Base-by-base conservation (phyloP, 2,329 filamentous ascomycete species). In the Monilinia fructicola region DNA sequence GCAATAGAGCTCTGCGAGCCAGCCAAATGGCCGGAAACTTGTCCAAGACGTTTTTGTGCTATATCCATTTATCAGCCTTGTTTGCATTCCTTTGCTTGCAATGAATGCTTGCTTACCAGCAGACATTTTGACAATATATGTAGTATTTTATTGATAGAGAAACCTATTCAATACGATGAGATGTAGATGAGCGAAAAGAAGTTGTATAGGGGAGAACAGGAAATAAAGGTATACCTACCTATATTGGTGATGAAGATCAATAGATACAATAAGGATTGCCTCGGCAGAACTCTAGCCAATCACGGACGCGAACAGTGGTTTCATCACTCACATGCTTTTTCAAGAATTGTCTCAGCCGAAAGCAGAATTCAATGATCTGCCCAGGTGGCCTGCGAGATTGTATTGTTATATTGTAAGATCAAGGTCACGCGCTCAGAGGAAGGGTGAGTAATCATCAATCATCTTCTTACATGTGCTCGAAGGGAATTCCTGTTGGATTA, bases 11-110 rank as follows among this genome's bases (percentile, higher is more conserved):
- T 73, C 67, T 78, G 77, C 35, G 77, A 76, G 70, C 81, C 81
- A 67, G 80, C 74, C 74, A 89, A 79, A 81, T 89, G 87, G 81
- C 81, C 82, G 69, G 85, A 86, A 73, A 89, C 83, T 74, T 87
- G 85, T 63, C 82, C 69, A 59, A 77, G 74, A 55, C 76, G 72
- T 59, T 73, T 70, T 60, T 75, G 71, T 70, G 75, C 76, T 77
- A 54, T 65, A 44, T 46, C 48, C 38, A 50, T 31, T 14, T 59
- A 68, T 75, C 67, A 75, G 73, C 68, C 50, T 71, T 53, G 63
- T 54, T 48, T 66, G 26, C 56, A 46, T 65, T 55, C 54, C 54
- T 31, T 26, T 28, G 14, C 26, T 56, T 50, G 60, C n/a, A 31
- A 54, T 52, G 42, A n/a, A 28, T 23, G 62, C 71, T 55, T 23